Evolutionary conservation across 2,329 filamentous ascomycete genomes (phyloP), one percentile per base, ranked within the genome.

Genomic region (Graphiopsis chlorocephala): DNA sequence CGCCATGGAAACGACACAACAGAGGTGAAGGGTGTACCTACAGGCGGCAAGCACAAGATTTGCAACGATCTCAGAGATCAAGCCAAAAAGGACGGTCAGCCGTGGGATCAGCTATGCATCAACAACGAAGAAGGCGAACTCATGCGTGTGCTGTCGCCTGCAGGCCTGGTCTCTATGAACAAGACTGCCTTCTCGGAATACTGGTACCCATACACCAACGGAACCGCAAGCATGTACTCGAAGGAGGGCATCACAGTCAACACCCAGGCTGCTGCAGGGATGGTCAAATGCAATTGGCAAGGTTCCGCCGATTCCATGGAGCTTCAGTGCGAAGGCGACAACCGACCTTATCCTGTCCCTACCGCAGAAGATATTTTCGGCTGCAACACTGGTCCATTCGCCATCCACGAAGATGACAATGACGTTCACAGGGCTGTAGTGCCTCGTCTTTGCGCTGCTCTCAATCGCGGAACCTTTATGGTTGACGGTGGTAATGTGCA

Each of bases 401-500:
- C 79, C 67, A 67, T 82, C 4, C 65, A 77, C 61, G 66, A 82
- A 65, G 70, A 70, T 7, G 72, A 77, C 23, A 78, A 78, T 60
- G 72, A 69, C 3, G 75, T 81, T 1, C 76, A 79, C 48, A 77
- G 78, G 65, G 88, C 88, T 38, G 83, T 93, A 61, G 87, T 87
- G 1, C 89, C 91, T 0, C 83, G 91, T 15, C 78, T 95, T 7
- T 86, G 89, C 1, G 91, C 91, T 0, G 90, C 89, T 1, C 85
- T 93, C 71, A 92, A 93, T 77, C 84, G 91, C 23, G 86, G 85
- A 20, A 93, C 89, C 6, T 77, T 94, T 61, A 76, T 90, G 59
- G 72, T 77, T 0, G 69, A 72, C 0, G 83, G 80, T 0, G 84
- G 84, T 25, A 72, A 82, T 67, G 67, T 78, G 1, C 81, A 84